Evolutionary conservation across 2,329 filamentous ascomycete genomes (phyloP).

Genomic region (Sordariomycetes sp.): DNA sequence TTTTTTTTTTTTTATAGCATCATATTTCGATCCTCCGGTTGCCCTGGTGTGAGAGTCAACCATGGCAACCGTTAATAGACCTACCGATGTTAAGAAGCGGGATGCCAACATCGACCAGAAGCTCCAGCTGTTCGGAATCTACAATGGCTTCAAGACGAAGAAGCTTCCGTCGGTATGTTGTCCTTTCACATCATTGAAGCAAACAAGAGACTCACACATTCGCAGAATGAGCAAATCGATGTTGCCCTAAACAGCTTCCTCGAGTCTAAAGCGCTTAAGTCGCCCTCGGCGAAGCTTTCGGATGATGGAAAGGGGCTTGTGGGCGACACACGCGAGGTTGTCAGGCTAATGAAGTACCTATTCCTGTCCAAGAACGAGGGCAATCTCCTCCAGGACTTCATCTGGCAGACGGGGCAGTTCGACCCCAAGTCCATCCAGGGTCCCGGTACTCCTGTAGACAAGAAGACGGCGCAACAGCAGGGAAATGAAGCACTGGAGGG

Average conservation of each 20-base stretch:
- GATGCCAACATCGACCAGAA: conserved; percentile 85
- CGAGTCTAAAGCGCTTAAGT: conserved; percentile 52
- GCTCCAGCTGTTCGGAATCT: conserved; percentile 88
- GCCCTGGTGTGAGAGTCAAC: background rate
- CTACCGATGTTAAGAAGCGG: conserved; percentile 61
- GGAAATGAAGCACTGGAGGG: conserved; percentile 74
- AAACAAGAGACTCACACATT: background rate
- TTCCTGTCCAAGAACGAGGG: conserved; percentile 90
- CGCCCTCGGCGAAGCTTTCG: conserved; percentile 66
- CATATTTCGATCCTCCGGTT: background rate
- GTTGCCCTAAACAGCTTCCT: conserved; percentile 84
- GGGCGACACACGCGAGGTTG: conserved; percentile 62
- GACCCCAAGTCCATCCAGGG: conserved; percentile 45
- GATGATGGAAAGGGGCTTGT: conserved; percentile 70
- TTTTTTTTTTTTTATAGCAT: background rate
- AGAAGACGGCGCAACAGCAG: conserved; percentile 68
- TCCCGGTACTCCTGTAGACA: conserved; percentile 57
- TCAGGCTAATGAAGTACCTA: conserved; percentile 73
- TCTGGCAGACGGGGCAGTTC: conserved; percentile 81
- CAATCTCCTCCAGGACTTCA: conserved; percentile 89
- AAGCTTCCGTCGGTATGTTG: conserved; percentile 69
- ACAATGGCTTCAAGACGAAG: conserved; percentile 70
- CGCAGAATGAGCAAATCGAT: conserved; percentile 87
- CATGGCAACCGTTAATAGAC: conserved; percentile 47
- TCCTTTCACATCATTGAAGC: background rate